phyloP scores from a whole-genome alignment of 495 filamentous ascomycete genomes.

The Lichina pygmaea region DNA sequence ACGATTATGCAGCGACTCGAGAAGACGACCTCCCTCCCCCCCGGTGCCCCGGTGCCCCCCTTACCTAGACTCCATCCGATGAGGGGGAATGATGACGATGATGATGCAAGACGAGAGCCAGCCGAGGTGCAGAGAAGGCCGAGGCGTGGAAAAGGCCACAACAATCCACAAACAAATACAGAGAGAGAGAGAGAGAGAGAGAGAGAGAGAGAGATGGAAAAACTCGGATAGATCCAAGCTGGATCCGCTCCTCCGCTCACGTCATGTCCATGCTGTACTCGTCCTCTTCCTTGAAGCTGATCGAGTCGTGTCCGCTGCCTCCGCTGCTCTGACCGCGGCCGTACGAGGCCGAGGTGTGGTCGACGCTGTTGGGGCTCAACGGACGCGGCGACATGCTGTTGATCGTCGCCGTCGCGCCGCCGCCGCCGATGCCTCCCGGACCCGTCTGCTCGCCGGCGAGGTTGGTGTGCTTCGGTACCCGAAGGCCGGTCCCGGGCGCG shows the following conservation, averaged over 20 bases:
- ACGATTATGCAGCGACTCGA: no score
- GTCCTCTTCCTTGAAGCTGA: constrained; percentile 78
- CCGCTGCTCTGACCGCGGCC: constrained; percentile 15
- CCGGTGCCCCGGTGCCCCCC: no score
- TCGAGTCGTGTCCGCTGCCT: constrained; percentile 18
- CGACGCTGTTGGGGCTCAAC: constrained; percentile 30
- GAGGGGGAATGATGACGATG: no score
- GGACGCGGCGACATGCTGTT: constrained; percentile 13
- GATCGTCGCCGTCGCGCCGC: background rate
- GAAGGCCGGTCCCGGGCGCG: constrained; percentile 55
- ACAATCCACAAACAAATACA: background rate
- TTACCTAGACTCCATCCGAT: no score
- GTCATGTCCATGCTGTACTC: constrained; percentile 65
- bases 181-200: background rate
- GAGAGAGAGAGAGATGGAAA: background rate
- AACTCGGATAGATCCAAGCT: background rate
- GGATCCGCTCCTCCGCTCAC: constrained; percentile 8
- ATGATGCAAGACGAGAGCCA: background rate
- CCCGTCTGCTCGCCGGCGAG: constrained; percentile 36
- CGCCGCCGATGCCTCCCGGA: no score
- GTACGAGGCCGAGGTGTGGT: constrained; percentile 13
- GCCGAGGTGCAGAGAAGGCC: background rate
- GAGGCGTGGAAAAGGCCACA: background rate
- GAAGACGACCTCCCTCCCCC: no score
- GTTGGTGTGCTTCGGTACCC: constrained; percentile 83